phyloP scores from a whole-genome alignment of 2,329 filamentous ascomycete genomes.

The Ceratocystis variospora region DNA sequence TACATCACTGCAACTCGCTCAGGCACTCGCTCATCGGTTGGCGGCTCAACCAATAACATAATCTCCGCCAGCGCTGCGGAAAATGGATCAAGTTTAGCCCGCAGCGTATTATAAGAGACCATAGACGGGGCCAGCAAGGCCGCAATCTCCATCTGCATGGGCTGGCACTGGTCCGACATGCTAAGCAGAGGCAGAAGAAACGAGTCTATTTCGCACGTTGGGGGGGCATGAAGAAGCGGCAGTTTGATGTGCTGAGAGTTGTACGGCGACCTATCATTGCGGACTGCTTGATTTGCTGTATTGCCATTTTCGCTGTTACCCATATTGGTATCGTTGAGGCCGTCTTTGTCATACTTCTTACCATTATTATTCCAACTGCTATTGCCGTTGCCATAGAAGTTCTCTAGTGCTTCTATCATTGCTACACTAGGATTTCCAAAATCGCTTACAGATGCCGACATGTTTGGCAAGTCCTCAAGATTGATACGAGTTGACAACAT shows the following conservation, averaged over 20 bases:
- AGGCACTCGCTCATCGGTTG: constrained; percentile 51
- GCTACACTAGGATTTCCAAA: constrained; percentile 14
- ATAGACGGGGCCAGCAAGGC: constrained; percentile 8
- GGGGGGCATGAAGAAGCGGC: constrained; percentile 8
- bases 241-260: constrained; percentile 7
- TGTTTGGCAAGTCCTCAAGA: constrained; percentile 6
- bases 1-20: constrained; percentile 74
- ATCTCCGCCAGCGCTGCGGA: constrained; percentile 81
- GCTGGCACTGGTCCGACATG: constrained; percentile 6
- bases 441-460: constrained; percentile 8
- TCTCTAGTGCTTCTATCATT: constrained; percentile 15
- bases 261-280: neutral
- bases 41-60: constrained; percentile 59
- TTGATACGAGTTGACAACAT: constrained; percentile 9
- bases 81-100: constrained; percentile 32
- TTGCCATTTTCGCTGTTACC: constrained; percentile 3
- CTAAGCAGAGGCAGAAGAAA: constrained; percentile 13
- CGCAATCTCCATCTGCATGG: constrained; percentile 16
- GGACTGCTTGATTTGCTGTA: neutral
- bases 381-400: constrained; percentile 4
- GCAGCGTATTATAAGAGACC: constrained; percentile 7
- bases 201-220: constrained; percentile 17
- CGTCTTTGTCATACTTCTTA: neutral
- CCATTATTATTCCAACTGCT: neutral
- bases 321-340: neutral